Evolutionary conservation across 2,329 filamentous ascomycete species (phyloP).

Genomic region (Beauveria sp.): DNA sequence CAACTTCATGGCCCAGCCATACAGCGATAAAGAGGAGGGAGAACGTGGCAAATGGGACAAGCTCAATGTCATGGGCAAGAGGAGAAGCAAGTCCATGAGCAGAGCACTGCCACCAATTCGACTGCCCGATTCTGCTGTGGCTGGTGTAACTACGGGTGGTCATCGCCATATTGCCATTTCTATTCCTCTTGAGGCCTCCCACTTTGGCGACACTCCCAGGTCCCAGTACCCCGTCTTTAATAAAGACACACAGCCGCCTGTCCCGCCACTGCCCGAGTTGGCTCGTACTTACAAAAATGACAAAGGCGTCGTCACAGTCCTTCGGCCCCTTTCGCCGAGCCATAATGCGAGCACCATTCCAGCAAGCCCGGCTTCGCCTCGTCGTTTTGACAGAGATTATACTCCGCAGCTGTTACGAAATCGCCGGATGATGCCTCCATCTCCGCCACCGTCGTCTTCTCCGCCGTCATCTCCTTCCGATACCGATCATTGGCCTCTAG

Average conservation of each 20-base stretch:
- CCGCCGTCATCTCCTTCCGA: background rate
- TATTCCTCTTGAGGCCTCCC: constrained; percentile 45
- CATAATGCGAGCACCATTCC: constrained; percentile 14
- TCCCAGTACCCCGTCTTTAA: constrained; percentile 27
- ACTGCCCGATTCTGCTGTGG: constrained; percentile 49
- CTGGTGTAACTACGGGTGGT: constrained; percentile 44
- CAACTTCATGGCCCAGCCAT: constrained; percentile 42
- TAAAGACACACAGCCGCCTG: background rate
- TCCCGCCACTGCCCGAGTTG: constrained; percentile 15
- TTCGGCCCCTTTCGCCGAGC: constrained; percentile 24
- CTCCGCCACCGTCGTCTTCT: background rate
- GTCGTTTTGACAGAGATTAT: constrained; percentile 4
- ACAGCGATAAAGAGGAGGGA: constrained; percentile 19
- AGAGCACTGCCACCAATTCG: constrained; percentile 25
- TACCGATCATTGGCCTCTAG: background rate
- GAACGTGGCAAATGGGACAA: constrained; percentile 33
- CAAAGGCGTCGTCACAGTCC: constrained; percentile 29
- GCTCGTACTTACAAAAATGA: constrained; percentile 26
- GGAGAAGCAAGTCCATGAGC: constrained; percentile 27
- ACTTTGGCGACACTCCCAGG: constrained; percentile 27
- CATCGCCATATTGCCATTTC: constrained; percentile 54
- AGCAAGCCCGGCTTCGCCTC: constrained; percentile 7
- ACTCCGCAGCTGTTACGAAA: constrained; percentile 5
- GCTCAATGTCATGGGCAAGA: constrained; percentile 30
- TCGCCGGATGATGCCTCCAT: constrained; percentile 3